Evolutionary conservation across 2,329 filamentous ascomycete species (phyloP).

Genomic region (Trichoderma koningii): DNA sequence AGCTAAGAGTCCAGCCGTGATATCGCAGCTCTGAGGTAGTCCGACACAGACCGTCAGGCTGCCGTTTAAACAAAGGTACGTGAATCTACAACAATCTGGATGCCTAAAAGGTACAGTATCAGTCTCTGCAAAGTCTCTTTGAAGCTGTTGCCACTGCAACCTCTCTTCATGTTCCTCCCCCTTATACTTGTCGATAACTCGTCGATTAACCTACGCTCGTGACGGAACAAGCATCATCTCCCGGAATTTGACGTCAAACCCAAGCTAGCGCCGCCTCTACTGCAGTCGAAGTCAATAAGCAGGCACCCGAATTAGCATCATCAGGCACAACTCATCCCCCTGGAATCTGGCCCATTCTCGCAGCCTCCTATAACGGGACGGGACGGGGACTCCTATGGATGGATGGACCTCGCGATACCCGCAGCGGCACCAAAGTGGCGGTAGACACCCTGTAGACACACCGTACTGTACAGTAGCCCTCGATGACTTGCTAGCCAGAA

Average conservation of each 20-base stretch:
- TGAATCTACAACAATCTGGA: neutral
- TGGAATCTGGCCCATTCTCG: neutral
- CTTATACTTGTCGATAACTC: neutral
- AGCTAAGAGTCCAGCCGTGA: neutral
- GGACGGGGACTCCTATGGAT: neutral
- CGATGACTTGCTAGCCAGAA: neutral
- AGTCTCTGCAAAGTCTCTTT: neutral
- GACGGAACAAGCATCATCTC: neutral
- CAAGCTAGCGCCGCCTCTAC: slow-evolving; percentile 4
- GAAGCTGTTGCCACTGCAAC: neutral
- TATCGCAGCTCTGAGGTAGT: neutral
- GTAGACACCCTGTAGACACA: slow-evolving; percentile 14
- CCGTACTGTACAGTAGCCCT: neutral
- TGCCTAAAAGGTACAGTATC: neutral
- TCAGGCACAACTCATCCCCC: slow-evolving; percentile 7
- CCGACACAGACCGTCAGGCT: neutral
- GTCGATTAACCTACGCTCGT: neutral
- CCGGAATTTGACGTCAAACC: slow-evolving; percentile 4
- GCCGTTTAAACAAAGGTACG: neutral
- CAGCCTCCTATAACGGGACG: slow-evolving; percentile 11
- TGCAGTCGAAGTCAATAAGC: slow-evolving; percentile 5
- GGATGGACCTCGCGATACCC: neutral
- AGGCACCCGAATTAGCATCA: slow-evolving; percentile 21
- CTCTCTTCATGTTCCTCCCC: neutral
- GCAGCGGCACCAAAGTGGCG: slow-evolving; percentile 15